Conservation (phyloP, 202 grass and related monocot genomes). For the Carex sylvatica region DNA sequence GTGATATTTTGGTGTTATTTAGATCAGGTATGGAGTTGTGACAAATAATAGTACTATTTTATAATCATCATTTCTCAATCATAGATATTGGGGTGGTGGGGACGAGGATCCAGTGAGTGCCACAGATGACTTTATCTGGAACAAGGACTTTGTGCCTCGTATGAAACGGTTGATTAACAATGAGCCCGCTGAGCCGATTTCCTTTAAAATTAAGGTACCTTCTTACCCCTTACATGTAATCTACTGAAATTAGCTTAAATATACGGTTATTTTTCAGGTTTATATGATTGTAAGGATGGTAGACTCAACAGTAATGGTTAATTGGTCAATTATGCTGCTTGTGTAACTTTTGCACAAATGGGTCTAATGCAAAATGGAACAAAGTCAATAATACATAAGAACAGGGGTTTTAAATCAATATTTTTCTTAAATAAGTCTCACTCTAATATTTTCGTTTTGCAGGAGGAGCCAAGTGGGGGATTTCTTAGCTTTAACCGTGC, state of each 20-base stretch:
- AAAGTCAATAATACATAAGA: not conserved
- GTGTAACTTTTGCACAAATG: not conserved
- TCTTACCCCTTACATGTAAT: not conserved
- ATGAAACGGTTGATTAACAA: conserved; percentile 66
- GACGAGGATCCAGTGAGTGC: conserved; percentile 79
- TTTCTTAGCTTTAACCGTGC: conserved; percentile 89
- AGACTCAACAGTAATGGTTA: not conserved
- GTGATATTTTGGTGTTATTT: too few species aligned
- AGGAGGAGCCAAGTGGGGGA: conserved; percentile 54
- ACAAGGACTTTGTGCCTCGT: conserved; percentile 84
- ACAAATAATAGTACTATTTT: not conserved
- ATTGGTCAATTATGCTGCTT: not conserved
- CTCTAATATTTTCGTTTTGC: not conserved
- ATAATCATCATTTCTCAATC: not conserved
- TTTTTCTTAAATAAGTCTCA: not conserved
- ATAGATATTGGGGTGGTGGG: conserved; percentile 47
- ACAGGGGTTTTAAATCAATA: not conserved
- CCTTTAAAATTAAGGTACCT: not conserved
- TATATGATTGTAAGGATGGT: not conserved
- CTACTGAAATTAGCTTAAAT: not conserved
- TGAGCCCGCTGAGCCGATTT: conserved; percentile 25
- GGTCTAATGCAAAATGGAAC: not conserved
- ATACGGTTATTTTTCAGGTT: not conserved
- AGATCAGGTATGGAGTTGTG: not conserved
- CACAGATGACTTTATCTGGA: conserved; percentile 98